Base-by-base conservation (phyloP, 2,329 filamentous ascomycete species). In the Epichloe bromicola region DNA sequence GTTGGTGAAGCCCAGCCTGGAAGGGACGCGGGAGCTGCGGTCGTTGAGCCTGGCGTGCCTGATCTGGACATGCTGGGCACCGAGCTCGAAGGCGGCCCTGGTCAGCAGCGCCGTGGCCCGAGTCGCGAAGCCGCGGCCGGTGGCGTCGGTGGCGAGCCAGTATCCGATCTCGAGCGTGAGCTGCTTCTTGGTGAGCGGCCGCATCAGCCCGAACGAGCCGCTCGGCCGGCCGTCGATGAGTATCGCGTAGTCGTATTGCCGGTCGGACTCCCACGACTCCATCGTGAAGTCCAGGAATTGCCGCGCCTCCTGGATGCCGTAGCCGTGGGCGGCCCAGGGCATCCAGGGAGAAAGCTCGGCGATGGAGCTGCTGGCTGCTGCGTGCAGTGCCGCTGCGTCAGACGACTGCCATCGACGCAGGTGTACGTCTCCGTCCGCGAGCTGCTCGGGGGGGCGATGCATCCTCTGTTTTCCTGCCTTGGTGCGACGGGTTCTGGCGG, bases 241-340 rank as follows among this genome's bases (percentile, higher is more conserved):
- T 10, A 59, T 19, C 37, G 56, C 57, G 15, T 49, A 58, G 51
- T 57, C 45, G 48, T 54, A 58, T 4, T 23, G 47, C 4, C 50
- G 11, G 11, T 51, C 54, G 0, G 30, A n/a, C 20, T 51, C 44
- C 56, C 56, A 59, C 5, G 44, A 50, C 6, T 42, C 20, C 33
- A 7, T 37, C 3, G 49, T 45, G n/a, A 50, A 36, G 12, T 19
- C 33, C 19, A 59, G 39, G 15, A 54, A 55, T 1, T 38, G 19
- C 30, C 42, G 37, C 4, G 57, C 56, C n/a, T 55, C 46, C 10
- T 38, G 40, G 5, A 42, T 41, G 12, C 38, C 39, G 43, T 59
- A 58, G 20, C 53, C 51, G 12, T 53, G 34, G 26, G 51, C 45
- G 2, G 57, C 55, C 55, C 56, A 58, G 34, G 56, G 55, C 53